Conservation (phyloP, 768 basidiomycete genomes). For the Cystofilobasidium bisporidii region DNA sequence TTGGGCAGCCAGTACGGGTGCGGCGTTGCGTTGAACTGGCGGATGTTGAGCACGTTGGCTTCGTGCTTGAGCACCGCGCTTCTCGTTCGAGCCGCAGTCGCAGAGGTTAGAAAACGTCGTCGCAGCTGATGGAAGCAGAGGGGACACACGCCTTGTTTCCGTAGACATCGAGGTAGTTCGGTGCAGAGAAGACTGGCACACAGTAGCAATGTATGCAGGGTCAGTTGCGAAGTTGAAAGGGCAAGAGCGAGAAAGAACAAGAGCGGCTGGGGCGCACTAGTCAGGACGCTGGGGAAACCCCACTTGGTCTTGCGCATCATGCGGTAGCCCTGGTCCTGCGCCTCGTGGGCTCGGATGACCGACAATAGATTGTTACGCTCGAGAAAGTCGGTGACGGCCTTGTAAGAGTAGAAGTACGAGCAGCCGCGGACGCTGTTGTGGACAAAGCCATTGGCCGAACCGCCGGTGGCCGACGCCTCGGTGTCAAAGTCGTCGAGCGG, state of each 20-base stretch:
- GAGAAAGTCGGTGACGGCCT: conserved; percentile 92
- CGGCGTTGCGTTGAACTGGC: conserved; percentile 27
- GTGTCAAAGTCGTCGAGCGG: conserved; percentile 95
- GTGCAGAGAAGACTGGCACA: conserved; percentile 85
- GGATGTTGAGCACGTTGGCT: conserved; percentile 56
- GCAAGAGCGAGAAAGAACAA: too few relatives aligned
- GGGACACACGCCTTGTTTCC: conserved; percentile 99
- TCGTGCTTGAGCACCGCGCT: conserved; percentile 97
- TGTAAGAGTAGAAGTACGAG: conserved; percentile 94
- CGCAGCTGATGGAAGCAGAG: too few relatives aligned
- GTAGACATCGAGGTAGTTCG: conserved; percentile 65
- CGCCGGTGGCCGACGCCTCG: conserved; percentile 55
- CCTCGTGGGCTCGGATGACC: conserved; percentile 96
- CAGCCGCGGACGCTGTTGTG: conserved; percentile 97
- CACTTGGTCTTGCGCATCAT: conserved; percentile 96
- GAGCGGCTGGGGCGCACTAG: conserved; percentile 44
- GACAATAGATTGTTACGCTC: conserved; percentile 93
- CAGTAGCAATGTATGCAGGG: too few relatives aligned
- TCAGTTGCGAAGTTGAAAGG: too few relatives aligned
- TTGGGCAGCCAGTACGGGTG: conserved; percentile 57
- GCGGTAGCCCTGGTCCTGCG: conserved; percentile 66
- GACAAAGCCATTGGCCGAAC: conserved; percentile 63
- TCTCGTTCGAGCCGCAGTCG: too few relatives aligned
- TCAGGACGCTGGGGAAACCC: conserved; percentile 98
- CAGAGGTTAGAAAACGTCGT: too few relatives aligned